Evolutionary conservation across 139 green algal genomes (phyloP).

Genomic region (Volvox africanus): DNA sequence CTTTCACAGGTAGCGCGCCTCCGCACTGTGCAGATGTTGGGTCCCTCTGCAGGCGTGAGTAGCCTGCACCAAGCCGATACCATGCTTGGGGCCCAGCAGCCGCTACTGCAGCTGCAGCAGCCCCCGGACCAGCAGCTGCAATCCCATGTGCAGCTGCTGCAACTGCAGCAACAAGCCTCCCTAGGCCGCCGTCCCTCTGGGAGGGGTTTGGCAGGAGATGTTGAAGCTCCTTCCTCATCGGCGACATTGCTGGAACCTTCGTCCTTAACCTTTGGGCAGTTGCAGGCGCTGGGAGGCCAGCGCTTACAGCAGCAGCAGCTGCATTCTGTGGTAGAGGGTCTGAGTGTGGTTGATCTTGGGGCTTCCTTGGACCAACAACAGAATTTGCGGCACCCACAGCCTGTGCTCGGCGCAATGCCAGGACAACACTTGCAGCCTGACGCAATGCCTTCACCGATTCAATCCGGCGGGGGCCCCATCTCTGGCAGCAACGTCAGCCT

Average conservation of each 20-base stretch:
- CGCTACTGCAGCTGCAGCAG: background rate
- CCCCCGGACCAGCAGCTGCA: constrained; percentile 2
- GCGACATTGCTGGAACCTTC: background rate
- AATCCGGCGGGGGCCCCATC: too few relatives aligned
- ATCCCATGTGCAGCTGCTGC: background rate
- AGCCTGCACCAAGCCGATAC: background rate
- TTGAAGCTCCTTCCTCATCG: background rate
- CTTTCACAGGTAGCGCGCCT: background rate
- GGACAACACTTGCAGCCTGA: background rate
- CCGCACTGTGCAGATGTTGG: background rate
- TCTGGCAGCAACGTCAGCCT: background rate
- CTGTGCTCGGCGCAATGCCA: background rate
- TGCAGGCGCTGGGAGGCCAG: background rate
- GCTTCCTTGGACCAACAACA: background rate
- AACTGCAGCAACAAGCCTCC: background rate
- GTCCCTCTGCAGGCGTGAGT: background rate
- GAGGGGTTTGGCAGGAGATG: background rate
- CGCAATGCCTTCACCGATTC: too few relatives aligned
- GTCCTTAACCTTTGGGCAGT: background rate
- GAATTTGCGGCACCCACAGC: background rate
- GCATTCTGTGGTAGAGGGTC: background rate
- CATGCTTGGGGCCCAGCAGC: background rate
- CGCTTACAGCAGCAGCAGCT: constrained; percentile 14
- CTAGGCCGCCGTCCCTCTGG: background rate
- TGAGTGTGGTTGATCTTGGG: constrained; percentile 29